phyloP scores from a whole-genome alignment of 305 asterid genomes.

The Fraxinus latifolia region DNA sequence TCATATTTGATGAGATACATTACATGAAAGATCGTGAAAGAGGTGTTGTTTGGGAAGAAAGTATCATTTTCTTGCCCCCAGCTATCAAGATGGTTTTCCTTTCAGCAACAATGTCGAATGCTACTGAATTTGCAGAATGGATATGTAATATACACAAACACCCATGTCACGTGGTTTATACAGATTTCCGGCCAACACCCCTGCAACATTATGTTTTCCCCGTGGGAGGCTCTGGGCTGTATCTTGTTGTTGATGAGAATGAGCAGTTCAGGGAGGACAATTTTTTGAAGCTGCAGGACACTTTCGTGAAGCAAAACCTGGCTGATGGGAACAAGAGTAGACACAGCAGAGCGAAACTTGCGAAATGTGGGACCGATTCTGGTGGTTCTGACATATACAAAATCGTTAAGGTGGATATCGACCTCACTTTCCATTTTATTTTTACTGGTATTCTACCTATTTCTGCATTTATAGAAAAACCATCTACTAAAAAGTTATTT shows the following conservation, averaged over 20 bases:
- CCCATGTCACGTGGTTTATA: constrained; percentile 96
- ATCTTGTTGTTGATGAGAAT: constrained; percentile 92
- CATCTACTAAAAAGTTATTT: neutral
- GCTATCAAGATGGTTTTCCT: constrained; percentile 93
- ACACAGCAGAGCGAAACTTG: constrained; percentile 62
- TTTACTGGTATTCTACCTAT: neutral
- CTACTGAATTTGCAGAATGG: constrained; percentile 84
- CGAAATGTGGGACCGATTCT: constrained; percentile 68
- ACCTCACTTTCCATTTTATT: constrained; percentile 8
- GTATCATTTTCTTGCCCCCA: constrained; percentile 88
- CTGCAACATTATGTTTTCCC: constrained; percentile 96
- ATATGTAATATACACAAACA: constrained; percentile 86
- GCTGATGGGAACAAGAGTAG: constrained; percentile 50
- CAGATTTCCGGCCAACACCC: constrained; percentile 97
- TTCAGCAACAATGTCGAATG: constrained; percentile 84
- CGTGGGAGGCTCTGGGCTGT: constrained; percentile 87
- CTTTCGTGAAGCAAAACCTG: constrained; percentile 55
- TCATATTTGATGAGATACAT: constrained; percentile 96
- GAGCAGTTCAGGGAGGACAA: constrained; percentile 95
- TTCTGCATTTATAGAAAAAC: neutral
- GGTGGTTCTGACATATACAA: constrained; percentile 87
- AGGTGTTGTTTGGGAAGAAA: constrained; percentile 99
- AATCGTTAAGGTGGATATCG: constrained; percentile 83
- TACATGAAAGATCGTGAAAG: constrained; percentile 99
- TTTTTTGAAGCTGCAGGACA: constrained; percentile 79